A percentile compares a stretch with the other conserved stretches of the same genome.
These are phyloP conservation scores for Protomyces inouyei DNA, from an alignment of 1,139 yeast genomes.

Conservation along the genomic window DNA sequence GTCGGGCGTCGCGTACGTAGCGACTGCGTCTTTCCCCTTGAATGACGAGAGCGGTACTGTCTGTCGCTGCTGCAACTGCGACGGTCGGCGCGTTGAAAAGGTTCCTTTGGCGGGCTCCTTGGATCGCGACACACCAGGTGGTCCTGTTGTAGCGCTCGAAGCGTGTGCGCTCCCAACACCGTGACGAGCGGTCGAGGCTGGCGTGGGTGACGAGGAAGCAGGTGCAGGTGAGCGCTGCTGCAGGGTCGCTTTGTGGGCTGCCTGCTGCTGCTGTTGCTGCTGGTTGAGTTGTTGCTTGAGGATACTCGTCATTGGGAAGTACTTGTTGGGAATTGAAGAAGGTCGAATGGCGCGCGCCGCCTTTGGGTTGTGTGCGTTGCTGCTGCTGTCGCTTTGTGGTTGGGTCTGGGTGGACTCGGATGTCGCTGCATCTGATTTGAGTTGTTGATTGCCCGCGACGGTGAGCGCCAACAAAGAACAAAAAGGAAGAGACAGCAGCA, in stretches of 20 bases:
- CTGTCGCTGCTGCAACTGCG: not conserved
- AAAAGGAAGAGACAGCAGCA: too few species aligned
- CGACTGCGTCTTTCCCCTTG: not conserved
- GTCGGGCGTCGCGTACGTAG: constrained; percentile 14
- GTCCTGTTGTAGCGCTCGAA: not conserved
- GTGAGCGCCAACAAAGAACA: too few species aligned
- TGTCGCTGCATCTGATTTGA: too few species aligned
- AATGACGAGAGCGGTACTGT: not conserved
- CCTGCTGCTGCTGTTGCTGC: not conserved
- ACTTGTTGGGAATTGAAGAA: not conserved
- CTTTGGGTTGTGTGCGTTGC: too few species aligned
- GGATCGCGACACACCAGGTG: not conserved
- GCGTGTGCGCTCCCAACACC: not conserved
- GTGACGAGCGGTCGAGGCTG: not conserved
- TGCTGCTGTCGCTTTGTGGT: too few species aligned
- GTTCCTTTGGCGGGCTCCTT: not conserved
- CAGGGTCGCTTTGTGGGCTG: not conserved
- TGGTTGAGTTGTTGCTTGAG: not conserved
- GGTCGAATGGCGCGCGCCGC: not conserved
- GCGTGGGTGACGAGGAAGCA: not conserved
- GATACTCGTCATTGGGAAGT: not conserved
- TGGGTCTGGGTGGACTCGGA: too few species aligned
- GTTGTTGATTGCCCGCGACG: too few species aligned
- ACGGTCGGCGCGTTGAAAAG: not conserved
- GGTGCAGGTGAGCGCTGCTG: not conserved